Base-by-base conservation (phyloP, 805 yeast genomes). In the Candida golubevii region DNA sequence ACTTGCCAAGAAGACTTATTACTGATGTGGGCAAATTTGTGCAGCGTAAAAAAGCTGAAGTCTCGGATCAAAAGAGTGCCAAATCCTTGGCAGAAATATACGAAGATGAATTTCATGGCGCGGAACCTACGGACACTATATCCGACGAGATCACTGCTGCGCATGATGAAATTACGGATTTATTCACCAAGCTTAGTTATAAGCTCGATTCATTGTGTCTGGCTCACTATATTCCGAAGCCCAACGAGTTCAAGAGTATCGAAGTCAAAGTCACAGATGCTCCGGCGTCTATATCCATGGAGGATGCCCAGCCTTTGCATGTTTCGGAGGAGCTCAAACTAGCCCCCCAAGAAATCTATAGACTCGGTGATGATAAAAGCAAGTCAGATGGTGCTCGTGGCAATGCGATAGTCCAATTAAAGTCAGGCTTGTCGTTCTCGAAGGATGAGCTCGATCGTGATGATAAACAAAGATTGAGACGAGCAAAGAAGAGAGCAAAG, bases 331-430 rank as follows among this genome's bases (percentile, higher is more conserved):
- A 83, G 18, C 71, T 83, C 11, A 78, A 85, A 39, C 74, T 93
- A 56, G 99, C 99, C 2, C 99, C 99, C 33, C 99, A 91, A 69
- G 99, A 91, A 66, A 74, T 93, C 8, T 93, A 83, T 66, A 79
- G 74, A 60, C 69, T 73, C 39, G 69, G 73, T 11, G 75, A 78
- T 56, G 67, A 65, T 46, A 59, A 55, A 42, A 52, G 60, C 12
- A 53, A 50, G 37, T 66, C 63, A 1, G 54, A 58, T 23, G 69
- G 68, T 1, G 59, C 50, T 7, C 50, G 57, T 28, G 70, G 71
- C n/a, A 57, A 57, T 35, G 52, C 61, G 1, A 90, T 86, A 61
- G 84, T 88, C 14, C 71, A 78, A 47, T 71, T 88, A 53, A 80
- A 80, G 55, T 82, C 88, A 34, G 96, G 96, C 57, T 75, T 85